Percentiles rank a stretch among this genome's conserved stretches.
Conservation (phyloP, 2,329 filamentous ascomycete species). For the Ramularia endophylla region DNA sequence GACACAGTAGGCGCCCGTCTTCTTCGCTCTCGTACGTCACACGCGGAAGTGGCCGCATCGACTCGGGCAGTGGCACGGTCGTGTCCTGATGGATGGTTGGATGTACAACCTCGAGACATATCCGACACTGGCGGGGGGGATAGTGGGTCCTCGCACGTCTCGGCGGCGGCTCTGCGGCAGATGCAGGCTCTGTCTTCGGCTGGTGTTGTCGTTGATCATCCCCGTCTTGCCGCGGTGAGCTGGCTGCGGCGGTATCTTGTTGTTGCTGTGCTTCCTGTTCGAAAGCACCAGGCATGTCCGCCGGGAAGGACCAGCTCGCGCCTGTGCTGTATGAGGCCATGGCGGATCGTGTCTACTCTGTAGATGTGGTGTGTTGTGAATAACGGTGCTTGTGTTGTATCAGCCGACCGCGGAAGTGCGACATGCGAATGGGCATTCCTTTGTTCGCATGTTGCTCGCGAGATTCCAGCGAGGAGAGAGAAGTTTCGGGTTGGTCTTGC, state of each 20-base stretch:
- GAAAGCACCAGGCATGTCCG: conserved; percentile 36
- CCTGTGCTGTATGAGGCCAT: conserved; percentile 40
- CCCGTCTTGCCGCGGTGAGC: not conserved
- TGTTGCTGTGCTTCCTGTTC: conserved; percentile 6
- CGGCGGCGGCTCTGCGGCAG: conserved; percentile 10
- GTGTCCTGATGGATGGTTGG: conserved; percentile 49
- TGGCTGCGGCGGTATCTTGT: not conserved
- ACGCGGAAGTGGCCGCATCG: conserved; percentile 51
- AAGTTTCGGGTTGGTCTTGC: conserved; percentile 1
- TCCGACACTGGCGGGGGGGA: conserved; percentile 72
- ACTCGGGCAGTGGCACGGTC: conserved; percentile 47
- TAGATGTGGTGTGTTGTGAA: conserved; percentile 2
- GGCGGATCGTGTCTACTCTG: not conserved
- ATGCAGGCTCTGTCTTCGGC: conserved; percentile 11
- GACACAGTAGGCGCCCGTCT: conserved; percentile 73
- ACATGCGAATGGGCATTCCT: conserved; percentile 1
- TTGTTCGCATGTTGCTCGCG: conserved; percentile 2
- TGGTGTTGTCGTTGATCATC: conserved; percentile 2
- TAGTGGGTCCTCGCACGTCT: conserved; percentile 47
- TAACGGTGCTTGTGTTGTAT: too few relatives aligned
- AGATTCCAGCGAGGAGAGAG: not conserved
- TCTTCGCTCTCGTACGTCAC: conserved; percentile 67
- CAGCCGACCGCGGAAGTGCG: not conserved
- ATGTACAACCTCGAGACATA: conserved; percentile 71
- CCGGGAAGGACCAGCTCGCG: conserved; percentile 43